phyloP scores from a whole-genome alignment of 257 asterid species.

The Salvia rosmarinus region DNA sequence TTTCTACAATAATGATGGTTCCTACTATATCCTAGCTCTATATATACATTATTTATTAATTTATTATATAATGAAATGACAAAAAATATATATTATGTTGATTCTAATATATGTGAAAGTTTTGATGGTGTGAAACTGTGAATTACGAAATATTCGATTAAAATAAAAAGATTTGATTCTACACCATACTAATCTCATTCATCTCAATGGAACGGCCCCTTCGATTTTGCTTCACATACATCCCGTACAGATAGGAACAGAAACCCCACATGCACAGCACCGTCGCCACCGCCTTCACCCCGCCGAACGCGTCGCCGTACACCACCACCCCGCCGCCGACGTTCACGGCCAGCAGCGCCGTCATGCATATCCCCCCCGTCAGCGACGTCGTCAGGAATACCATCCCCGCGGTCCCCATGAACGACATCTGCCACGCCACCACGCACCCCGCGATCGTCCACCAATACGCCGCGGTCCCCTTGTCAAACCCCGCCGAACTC shows the following conservation, averaged over 20 bases:
- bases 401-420: constrained; percentile 84
- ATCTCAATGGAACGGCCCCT: constrained; percentile 17
- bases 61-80: no score
- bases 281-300: constrained; percentile 58
- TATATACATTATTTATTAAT: no score
- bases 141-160: no score
- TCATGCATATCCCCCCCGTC: constrained; percentile 75
- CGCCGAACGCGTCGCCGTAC: constrained; percentile 59
- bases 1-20: no score
- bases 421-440: constrained; percentile 67
- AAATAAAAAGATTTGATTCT: no score
- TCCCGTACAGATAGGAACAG: constrained; percentile 61
- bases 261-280: constrained; percentile 73
- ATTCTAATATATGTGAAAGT: no score
- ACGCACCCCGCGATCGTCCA: constrained; percentile 39
- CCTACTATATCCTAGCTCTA: no score
- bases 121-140: no score
- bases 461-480: constrained; percentile 59
- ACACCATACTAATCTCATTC: background rate
- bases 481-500: constrained; percentile 45
- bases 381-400: constrained; percentile 73
- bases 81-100: no score
- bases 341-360: constrained; percentile 63
- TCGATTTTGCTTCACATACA: constrained; percentile 33
- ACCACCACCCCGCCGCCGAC: constrained; percentile 65